These are phyloP conservation scores for Sporopachydermia lactativora DNA, from an alignment of 805 yeast genomes.

Conservation along the genomic window DNA sequence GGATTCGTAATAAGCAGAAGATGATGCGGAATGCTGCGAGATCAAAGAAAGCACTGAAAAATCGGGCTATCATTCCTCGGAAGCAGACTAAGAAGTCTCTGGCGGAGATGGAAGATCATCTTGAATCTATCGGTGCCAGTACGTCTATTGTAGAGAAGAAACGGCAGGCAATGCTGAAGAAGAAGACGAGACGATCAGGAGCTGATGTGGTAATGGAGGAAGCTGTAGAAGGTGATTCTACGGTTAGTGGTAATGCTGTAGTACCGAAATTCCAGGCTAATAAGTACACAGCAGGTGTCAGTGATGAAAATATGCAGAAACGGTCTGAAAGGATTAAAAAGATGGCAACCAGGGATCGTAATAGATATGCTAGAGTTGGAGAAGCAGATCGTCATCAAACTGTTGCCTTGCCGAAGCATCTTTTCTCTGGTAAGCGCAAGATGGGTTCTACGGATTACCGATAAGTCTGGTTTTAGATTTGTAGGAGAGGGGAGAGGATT, in stretches of 20 bases:
- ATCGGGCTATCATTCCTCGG: conserved; percentile 83
- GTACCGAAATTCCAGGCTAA: conserved; percentile 44
- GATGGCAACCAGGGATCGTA: conserved; percentile 86
- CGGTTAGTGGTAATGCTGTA: conserved; percentile 25
- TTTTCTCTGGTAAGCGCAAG: conserved; percentile 95
- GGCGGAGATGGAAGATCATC: conserved; percentile 73
- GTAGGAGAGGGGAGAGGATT: too few relatives aligned
- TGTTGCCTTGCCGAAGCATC: conserved; percentile 81
- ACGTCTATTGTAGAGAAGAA: conserved; percentile 41
- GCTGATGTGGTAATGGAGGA: conserved; percentile 64
- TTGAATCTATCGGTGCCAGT: conserved; percentile 83
- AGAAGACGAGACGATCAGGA: conserved; percentile 29
- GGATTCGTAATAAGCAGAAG: conserved; percentile 95
- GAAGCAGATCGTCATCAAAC: conserved; percentile 90
- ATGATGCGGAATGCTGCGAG: conserved; percentile 82
- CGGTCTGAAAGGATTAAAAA: conserved; percentile 82
- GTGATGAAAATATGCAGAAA: conserved; percentile 57
- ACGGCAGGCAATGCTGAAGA: conserved; percentile 24
- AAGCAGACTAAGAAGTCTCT: conserved; percentile 57
- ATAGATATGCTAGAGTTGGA: conserved; percentile 84
- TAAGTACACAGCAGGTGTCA: conserved; percentile 76
- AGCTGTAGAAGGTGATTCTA: conserved; percentile 24
- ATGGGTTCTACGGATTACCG: conserved; percentile 86
- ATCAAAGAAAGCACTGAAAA: conserved; percentile 73
- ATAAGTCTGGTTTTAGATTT: conserved; percentile 29